A percentile compares a stretch with the other conserved stretches of the same genome.
Conservation (phyloP, 2,329 filamentous ascomycete species). For the Cytospora schulzeri region DNA sequence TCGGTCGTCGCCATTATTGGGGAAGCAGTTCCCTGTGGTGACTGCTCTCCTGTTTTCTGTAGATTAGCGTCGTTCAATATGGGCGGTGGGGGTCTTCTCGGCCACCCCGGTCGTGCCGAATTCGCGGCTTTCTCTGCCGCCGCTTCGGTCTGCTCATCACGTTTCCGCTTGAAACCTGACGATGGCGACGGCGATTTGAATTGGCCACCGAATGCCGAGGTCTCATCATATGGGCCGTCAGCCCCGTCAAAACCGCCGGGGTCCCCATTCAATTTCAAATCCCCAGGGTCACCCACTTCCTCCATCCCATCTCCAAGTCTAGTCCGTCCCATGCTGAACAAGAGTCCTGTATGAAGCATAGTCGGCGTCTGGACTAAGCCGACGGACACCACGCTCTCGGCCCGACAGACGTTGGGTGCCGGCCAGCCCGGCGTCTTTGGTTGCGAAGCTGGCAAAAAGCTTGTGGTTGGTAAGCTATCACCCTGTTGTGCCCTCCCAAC, state of each 20-base stretch:
- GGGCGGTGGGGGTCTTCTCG: background rate
- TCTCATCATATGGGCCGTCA: background rate
- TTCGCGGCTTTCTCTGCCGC: background rate
- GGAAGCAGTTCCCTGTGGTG: background rate
- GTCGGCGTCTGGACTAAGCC: background rate
- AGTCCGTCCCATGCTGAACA: constrained; percentile 6
- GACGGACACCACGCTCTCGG: background rate
- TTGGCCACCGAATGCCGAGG: constrained; percentile 11
- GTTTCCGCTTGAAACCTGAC: constrained; percentile 22
- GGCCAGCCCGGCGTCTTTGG: background rate
- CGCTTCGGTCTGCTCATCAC: constrained; percentile 7
- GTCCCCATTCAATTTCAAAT: background rate
- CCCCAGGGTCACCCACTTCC: background rate
- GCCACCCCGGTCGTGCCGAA: background rate
- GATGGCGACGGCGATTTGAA: constrained; percentile 9
- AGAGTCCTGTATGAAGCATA: constrained; percentile 10
- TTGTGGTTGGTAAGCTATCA: background rate
- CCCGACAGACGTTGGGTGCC: background rate
- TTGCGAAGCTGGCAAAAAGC: background rate
- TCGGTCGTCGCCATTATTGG: background rate
- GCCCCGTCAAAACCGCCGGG: background rate
- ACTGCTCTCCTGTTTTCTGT: background rate
- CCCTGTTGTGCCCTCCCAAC: background rate
- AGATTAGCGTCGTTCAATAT: background rate
- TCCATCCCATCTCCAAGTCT: background rate